Evolutionary conservation across 768 basidiomycete genomes (phyloP), one percentile per base, ranked within the genome.

Genomic region (Stropharia rugosoannulata): DNA sequence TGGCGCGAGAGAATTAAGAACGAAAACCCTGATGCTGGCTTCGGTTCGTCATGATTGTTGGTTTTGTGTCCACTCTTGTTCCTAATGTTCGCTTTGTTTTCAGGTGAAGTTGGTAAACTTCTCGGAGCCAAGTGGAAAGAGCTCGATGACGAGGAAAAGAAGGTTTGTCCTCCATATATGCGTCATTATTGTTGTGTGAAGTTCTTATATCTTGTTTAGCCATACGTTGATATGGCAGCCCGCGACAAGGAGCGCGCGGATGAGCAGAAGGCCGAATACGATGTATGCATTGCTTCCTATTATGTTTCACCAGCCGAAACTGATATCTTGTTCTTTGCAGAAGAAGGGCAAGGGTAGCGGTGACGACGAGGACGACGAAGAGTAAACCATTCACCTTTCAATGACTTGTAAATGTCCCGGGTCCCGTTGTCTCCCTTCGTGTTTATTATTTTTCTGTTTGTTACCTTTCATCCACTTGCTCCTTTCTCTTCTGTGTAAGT

Each of bases 81-180:
- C 37, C 41, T 13, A 27, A 6, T 37, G 32, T 29, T 39, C 18
- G 50, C 36, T 38, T 6, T n/a, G 36, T 54, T 19, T 42, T 49
- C 67, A 93, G 92, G 93, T 60, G 93, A 96, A 71, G 83, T 97
- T 56, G 96, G 95, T 64, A 97, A 95, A 75, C 81, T 97, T 44
- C 86, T 98, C 56, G 96, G 96, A 40, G 88, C 89, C 49, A 95
- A 94, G 75, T 98, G 96, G 96, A 98, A 97, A 81, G 93, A 93
- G 70, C 82, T 97, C 64, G 85, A 85, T 51, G 93, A 94, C 5
- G 82, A 83, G 36, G 94, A 97, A 79, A 96, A 94, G 80, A 92
- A 91, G 83, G 93, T 91, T 49, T 43, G 73, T 68, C n/a, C 27
- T 48, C 40, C 46, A 56, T 56, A 58, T 50, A 22, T 56, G 32